Evolutionary conservation across 2,329 filamentous ascomycete genomes (phyloP).

Genomic region (Cylindrodendrum hubeiense): DNA sequence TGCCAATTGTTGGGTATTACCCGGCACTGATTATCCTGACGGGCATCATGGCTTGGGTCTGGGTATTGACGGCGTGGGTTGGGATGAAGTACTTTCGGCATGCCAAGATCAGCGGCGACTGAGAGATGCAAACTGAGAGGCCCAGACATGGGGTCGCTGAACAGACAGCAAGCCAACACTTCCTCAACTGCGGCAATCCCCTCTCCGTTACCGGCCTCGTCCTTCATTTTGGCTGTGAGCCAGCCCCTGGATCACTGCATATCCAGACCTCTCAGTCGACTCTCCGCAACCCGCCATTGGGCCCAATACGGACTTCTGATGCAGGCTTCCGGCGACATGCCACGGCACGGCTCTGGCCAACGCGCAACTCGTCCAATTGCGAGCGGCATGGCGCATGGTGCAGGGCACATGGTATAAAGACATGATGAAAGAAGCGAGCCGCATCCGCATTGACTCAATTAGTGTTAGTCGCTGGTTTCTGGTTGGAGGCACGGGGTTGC

Average conservation of each 20-base stretch:
- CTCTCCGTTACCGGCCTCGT: neutral
- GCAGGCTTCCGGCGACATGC: neutral
- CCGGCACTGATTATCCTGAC: conserved; percentile 94
- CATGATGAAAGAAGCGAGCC: neutral
- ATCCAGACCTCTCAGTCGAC: neutral
- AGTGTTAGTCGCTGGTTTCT: neutral
- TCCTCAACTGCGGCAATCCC: neutral
- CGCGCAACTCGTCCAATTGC: neutral
- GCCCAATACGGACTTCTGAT: neutral
- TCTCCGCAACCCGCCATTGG: neutral
- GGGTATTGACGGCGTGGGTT: conserved; percentile 97
- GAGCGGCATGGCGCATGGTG: neutral
- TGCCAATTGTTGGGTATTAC: conserved; percentile 98
- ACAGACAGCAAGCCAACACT: neutral
- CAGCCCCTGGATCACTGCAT: neutral
- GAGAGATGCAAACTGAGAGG: conserved; percentile 28
- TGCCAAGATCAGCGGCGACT: conserved; percentile 85
- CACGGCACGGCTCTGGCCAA: neutral
- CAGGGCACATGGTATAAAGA: neutral
- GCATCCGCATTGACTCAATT: neutral
- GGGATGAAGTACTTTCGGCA: conserved; percentile 99
- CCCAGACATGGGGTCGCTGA: neutral
- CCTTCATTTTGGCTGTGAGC: neutral
- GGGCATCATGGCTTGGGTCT: conserved; percentile 97
- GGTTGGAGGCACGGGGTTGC: neutral